Base-by-base conservation (phyloP, 257 asterid genomes). In the Penstemon eatonii region DNA sequence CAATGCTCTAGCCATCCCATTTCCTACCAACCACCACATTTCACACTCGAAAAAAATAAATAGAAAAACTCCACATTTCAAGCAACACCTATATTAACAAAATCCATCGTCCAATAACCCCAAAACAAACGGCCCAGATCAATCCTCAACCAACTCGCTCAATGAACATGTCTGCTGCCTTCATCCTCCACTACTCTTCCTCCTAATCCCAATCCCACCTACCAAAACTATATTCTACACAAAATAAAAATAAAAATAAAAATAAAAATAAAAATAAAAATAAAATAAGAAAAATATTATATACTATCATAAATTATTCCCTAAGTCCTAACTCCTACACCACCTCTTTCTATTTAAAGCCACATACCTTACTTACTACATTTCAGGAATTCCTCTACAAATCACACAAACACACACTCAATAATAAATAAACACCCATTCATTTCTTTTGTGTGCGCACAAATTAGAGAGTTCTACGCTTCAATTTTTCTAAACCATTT, bases 91-190 rank as follows among this genome's bases (percentile, higher is more conserved):
- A 38, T 61, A 25, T 37, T 13, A 7, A 39, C 1, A 51, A 78
- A 71, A 75, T 4, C 4, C 0, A 52, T 85, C 90, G 80, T 86
- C 12, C 46, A 66, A n/a, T 5, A 10, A 2, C 7, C 6, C 45
- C 10, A 11, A 38, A 62, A 19, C 53, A 69, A 74, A 82, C 54
- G 95, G 83, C 5, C 47, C 3, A 19, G 70, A 85, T 68, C 10
- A 25, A 70, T 82, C 75, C 79, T 83, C 88, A 82, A 82, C 89
- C 62, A 83, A 84, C 92, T 84, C 78, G 42, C 45, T 39, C 60
- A 54, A 60, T 75, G 75, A 75, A 70, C 74, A 69, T 19, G 74
- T 19, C 68, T 65, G 5, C 47, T 15, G 9, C 65, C 44, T 50
- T 15, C 58, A 46, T 15, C 56, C 33, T 13, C 53, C 10, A 8